Conservation (phyloP, 179 eudicot species). For the Pouteria campechiana region DNA sequence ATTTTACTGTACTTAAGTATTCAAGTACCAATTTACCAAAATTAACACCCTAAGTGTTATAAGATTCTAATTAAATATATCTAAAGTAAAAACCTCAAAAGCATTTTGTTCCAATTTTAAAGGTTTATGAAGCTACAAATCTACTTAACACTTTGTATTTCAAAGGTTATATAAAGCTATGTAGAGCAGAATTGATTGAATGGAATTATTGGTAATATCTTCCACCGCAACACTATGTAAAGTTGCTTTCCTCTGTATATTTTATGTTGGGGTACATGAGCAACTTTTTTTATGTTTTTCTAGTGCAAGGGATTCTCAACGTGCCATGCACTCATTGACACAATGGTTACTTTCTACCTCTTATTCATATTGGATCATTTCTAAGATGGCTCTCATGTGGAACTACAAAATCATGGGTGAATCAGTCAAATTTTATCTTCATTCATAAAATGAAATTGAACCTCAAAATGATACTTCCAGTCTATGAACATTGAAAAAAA, state of each 20-base stretch:
- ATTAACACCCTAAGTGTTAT: too few relatives aligned
- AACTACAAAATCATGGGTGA: too few relatives aligned
- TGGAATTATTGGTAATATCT: conserved; percentile 37
- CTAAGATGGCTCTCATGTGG: conserved; percentile 11
- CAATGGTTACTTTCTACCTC: conserved; percentile 33
- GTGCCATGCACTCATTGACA: conserved; percentile 36
- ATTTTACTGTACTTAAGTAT: too few relatives aligned
- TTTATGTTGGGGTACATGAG: not conserved
- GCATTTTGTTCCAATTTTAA: conserved; percentile 15
- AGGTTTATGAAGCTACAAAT: conserved; percentile 42
- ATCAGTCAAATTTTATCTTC: too few relatives aligned
- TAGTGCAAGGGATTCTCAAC: conserved; percentile 43
- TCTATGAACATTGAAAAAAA: too few relatives aligned
- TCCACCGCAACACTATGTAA: not conserved
- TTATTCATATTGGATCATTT: conserved; percentile 28
- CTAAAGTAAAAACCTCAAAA: too few relatives aligned
- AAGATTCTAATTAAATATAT: not conserved
- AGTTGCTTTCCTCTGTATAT: not conserved
- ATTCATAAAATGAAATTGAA: too few relatives aligned
- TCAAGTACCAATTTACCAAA: too few relatives aligned
- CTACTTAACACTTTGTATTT: conserved; percentile 18
- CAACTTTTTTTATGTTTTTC: not conserved
- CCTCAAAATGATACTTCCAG: too few relatives aligned
- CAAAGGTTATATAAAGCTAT: conserved; percentile 28
- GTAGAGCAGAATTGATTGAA: conserved; percentile 16